These are phyloP conservation scores for Cinnamomum chago DNA, from an alignment of 164 flowering plant genomes.

Conservation along the genomic window DNA sequence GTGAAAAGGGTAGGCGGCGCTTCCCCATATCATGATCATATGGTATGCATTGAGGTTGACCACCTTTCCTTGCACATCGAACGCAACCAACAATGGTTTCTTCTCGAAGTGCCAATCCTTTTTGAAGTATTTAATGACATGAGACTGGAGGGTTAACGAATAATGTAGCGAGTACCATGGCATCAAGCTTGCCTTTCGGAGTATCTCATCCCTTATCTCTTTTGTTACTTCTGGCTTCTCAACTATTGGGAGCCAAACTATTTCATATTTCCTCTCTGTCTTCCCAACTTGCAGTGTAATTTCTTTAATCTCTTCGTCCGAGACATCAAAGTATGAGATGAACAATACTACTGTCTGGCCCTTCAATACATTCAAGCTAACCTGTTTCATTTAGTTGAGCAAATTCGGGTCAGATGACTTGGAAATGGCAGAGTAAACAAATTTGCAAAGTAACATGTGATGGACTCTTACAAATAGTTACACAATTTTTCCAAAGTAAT, in stretches of 20 bases:
- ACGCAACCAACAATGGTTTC: slow-evolving; percentile 30
- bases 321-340: slow-evolving; percentile 64
- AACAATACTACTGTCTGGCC: slow-evolving; percentile 64
- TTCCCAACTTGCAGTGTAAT: slow-evolving; percentile 20
- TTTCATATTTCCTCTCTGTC: slow-evolving; percentile 57
- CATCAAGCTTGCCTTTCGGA: slow-evolving; percentile 28
- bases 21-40: slow-evolving; percentile 40
- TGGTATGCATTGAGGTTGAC: slow-evolving; percentile 25
- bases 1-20: slow-evolving; percentile 33
- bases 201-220: no score
- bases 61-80: slow-evolving; percentile 32
- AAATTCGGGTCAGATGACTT: no score
- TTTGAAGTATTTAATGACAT: slow-evolving; percentile 23
- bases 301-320: slow-evolving; percentile 43
- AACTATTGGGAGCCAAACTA: slow-evolving; percentile 74
- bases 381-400: slow-evolving; percentile 30
- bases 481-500: no score
- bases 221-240: slow-evolving; percentile 32
- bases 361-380: slow-evolving; percentile 47
- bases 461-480: no score
- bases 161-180: slow-evolving; percentile 60
- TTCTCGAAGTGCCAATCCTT: slow-evolving; percentile 22
- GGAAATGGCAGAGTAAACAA: no score
- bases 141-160: slow-evolving; percentile 38
- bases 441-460: no score